A percentile compares a stretch with the other conserved stretches of the same genome.
phyloP scores from a whole-genome alignment of 805 yeast species.

The Sugiyamaella boreocaroliniensis region DNA sequence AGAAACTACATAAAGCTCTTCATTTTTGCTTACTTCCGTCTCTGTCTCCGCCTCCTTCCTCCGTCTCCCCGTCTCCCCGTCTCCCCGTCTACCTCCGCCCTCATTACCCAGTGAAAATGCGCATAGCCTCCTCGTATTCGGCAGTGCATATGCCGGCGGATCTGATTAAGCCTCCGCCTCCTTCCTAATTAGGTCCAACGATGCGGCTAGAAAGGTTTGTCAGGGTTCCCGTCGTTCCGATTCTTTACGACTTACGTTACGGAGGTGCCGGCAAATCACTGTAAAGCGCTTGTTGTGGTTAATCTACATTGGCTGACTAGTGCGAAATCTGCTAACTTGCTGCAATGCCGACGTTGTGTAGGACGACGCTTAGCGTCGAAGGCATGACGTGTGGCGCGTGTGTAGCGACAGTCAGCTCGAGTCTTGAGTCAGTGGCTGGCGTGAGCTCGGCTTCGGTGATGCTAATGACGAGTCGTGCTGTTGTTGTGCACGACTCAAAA shows the following conservation, averaged over 20 bases:
- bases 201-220: neutral
- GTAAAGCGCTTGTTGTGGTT: too few species aligned
- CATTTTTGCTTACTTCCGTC: too few species aligned
- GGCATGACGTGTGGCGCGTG: slow-evolving; percentile 97
- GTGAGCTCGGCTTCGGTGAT: slow-evolving; percentile 58
- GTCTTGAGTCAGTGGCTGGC: slow-evolving; percentile 44
- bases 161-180: neutral
- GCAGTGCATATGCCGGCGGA: neutral
- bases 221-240: neutral
- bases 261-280: too few species aligned
- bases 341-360: neutral
- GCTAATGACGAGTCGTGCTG: slow-evolving; percentile 67
- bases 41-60: too few species aligned
- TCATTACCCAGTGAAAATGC: too few species aligned
- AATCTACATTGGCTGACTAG: too few species aligned
- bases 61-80: too few species aligned
- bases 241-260: too few species aligned
- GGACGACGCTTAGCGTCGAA: slow-evolving; percentile 31
- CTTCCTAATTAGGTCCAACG: neutral
- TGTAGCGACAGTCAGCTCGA: slow-evolving; percentile 55
- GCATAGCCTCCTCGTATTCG: neutral
- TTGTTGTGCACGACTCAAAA: slow-evolving; percentile 41
- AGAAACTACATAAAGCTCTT: too few species aligned
- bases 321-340: too few species aligned
- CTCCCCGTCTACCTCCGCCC: too few species aligned